phyloP scores from a whole-genome alignment of 2,329 filamentous ascomycete genomes.

The Aureobasidium musti region DNA sequence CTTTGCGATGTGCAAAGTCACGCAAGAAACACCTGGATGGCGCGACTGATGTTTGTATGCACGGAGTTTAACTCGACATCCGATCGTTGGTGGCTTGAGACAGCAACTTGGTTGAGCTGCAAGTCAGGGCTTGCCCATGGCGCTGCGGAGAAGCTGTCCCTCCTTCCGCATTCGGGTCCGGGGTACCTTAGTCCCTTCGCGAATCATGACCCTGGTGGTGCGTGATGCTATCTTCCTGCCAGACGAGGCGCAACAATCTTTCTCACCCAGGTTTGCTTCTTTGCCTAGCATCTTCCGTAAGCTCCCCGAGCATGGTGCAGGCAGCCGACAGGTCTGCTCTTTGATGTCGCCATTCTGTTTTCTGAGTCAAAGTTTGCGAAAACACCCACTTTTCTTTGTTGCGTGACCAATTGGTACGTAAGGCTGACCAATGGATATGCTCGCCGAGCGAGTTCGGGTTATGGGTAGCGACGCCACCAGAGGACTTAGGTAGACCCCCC shows the following conservation, averaged over 20 bases:
- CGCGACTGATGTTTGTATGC: constrained; percentile 15
- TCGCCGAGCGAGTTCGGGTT: constrained; percentile 5
- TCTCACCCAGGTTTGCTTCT: background rate
- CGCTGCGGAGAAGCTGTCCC: constrained; percentile 17
- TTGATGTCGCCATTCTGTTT: constrained; percentile 9
- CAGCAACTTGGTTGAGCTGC: constrained; percentile 2
- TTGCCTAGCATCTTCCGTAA: background rate
- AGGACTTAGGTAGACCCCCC: background rate
- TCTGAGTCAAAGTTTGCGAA: constrained; percentile 23
- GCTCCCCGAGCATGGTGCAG: background rate
- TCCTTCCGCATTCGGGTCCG: constrained; percentile 24
- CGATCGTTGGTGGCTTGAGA: constrained; percentile 18
- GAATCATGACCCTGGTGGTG: background rate
- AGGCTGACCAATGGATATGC: constrained; percentile 16
- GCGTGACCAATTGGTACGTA: constrained; percentile 21
- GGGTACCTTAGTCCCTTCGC: constrained; percentile 19
- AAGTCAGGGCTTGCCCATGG: background rate
- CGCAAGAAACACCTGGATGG: constrained; percentile 23
- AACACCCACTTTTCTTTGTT: constrained; percentile 13
- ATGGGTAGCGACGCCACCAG: constrained; percentile 8
- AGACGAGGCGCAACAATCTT: background rate
- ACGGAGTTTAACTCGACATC: background rate
- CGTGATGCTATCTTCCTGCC: background rate
- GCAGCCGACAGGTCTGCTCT: background rate
- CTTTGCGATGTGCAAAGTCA: constrained; percentile 3